These are phyloP conservation scores for Trichoderma guizhouense DNA, from an alignment of 2,329 filamentous ascomycete species.

Conservation along the genomic window DNA sequence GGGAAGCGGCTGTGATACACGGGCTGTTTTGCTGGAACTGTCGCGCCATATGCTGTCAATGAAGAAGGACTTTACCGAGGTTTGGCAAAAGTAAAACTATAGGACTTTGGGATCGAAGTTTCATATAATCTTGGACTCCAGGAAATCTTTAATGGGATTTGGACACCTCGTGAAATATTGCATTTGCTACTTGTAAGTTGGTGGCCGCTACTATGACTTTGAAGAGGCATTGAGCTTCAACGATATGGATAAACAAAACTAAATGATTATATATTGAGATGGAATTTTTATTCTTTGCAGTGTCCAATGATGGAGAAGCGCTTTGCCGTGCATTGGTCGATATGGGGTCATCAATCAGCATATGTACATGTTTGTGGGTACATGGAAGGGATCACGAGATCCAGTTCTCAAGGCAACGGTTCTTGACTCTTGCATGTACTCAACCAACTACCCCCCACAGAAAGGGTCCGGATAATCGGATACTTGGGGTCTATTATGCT, in stretches of 20 bases:
- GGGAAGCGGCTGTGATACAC: background rate
- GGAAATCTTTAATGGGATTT: background rate
- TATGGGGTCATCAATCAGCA: background rate
- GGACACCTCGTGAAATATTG: background rate
- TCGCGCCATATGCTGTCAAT: background rate
- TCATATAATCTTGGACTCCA: background rate
- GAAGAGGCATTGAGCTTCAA: background rate
- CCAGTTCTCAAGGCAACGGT: background rate
- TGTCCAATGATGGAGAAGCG: background rate
- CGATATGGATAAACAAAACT: background rate
- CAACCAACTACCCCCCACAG: background rate
- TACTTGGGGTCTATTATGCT: background rate
- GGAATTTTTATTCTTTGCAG: background rate
- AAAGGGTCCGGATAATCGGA: background rate
- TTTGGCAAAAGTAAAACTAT: background rate
- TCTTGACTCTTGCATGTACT: background rate
- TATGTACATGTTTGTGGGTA: background rate
- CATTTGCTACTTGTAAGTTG: background rate
- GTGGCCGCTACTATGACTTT: background rate
- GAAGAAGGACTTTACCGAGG: background rate
- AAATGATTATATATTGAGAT: background rate
- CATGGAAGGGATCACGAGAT: background rate
- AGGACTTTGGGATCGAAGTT: background rate
- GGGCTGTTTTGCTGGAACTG: background rate
- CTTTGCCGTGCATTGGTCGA: background rate